Evolutionary conservation across 495 filamentous ascomycete genomes (phyloP), one percentile per base, ranked within the genome.

Genomic region (Penicillium samsonianum): DNA sequence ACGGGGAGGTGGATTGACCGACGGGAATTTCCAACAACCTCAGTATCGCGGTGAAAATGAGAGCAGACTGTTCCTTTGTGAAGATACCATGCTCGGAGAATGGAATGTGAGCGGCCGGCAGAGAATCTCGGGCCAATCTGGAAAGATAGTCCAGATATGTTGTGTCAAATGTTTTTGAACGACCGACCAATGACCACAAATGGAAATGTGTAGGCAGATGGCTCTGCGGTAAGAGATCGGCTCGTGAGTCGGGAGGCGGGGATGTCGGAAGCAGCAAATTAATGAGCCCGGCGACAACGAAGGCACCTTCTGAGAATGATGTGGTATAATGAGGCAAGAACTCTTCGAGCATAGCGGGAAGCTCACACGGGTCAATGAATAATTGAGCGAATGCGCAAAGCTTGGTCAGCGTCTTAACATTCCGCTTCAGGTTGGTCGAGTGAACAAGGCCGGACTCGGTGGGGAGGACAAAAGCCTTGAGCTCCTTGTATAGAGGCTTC

Each of bases 261-360:
- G 82, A 81, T 1, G 94, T 97, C 16, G 94, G 94, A 57, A 98
- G 81, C 49, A 99, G 73, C 51, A 93, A 74, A 65, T 96, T 97
- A 59, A 98, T 78, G 47, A 92, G 69, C 5, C 91, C 92, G 20
- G 87, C 82, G 2, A 96, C 92, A 52, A 96, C 89, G 67, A 90
- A 98, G 38, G 90, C 93, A 57, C 88, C 86, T 69, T 94, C 85
- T 16, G 92, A 83, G 69, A 92, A 92, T 0, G 93, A 96, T 17
- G 91, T 95, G 57, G 87, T 96, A 75, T 96, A 99, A 70, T 86
- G 95, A n/a, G 93, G 95, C 22, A 98, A 78, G 33, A 98, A 81
- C 70, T 99, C 95, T 48, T 96, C 87, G n/a, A 98, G 76, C 79
- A 99, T 96, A 11, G 82, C 86, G 33, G 88, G 84, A 26, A 93